phyloP scores from a whole-genome alignment of 345 rosid genomes.

The Schrenkiella parvula region DNA sequence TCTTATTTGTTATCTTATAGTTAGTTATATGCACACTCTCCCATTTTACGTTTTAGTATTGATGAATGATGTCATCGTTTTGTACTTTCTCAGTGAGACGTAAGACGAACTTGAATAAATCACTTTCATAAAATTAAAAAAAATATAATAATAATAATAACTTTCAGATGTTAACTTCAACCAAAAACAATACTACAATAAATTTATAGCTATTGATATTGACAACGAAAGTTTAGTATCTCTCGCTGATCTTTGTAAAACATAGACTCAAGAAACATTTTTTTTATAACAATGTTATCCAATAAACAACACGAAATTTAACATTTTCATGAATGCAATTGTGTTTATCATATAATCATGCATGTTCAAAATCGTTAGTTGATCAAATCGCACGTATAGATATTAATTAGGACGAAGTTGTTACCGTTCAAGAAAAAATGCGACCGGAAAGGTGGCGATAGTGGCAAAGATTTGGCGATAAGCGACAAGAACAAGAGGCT shows the following conservation, averaged over 20 bases:
- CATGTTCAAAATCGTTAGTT: constrained; percentile 2
- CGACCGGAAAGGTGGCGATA: constrained; percentile 62
- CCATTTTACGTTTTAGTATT: neutral
- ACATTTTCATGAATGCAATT: neutral
- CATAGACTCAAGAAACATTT: neutral
- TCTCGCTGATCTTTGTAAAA: neutral
- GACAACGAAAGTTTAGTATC: neutral
- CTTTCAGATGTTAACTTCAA: neutral
- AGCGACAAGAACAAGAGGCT: constrained; percentile 72
- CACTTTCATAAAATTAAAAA: too few relatives aligned
- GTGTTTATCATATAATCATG: neutral
- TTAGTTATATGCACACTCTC: neutral
- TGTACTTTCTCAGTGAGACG: neutral
- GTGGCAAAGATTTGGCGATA: constrained; percentile 83
- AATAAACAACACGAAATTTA: neutral
- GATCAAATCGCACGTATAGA: neutral
- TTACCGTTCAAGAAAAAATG: constrained; percentile 74
- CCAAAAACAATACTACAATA: neutral
- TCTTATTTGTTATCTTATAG: neutral
- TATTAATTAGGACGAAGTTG: neutral
- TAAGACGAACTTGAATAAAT: constrained; percentile 4
- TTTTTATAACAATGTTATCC: neutral
- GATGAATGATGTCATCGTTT: constrained; percentile 9
- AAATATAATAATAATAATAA: too few relatives aligned
- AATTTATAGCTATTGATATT: neutral